Evolutionary conservation across 768 basidiomycete genomes (phyloP).

Genomic region (Rubroboletus pulcherrimus): DNA sequence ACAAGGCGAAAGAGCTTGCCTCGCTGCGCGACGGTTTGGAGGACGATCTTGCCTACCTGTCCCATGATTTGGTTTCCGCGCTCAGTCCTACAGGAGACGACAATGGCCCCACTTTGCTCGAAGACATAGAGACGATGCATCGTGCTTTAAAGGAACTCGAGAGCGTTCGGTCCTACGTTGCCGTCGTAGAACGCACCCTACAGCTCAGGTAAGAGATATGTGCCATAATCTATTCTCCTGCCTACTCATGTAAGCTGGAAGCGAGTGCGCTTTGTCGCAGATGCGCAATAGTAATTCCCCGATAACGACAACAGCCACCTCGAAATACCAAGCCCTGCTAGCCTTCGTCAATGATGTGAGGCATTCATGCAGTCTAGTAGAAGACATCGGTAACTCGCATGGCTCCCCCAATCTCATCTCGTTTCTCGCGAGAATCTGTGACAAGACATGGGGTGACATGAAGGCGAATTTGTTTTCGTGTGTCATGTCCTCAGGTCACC

Average conservation of each 20-base stretch:
- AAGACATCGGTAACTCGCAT: conserved; percentile 42
- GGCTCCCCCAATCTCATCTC: conserved; percentile 55
- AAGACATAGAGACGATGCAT: conserved; percentile 80
- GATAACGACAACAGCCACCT: conserved; percentile 45
- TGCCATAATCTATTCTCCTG: neutral
- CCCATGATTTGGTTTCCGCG: conserved; percentile 59
- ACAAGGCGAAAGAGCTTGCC: conserved; percentile 68
- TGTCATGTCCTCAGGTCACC: conserved; percentile 23
- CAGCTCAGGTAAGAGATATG: conserved; percentile 56
- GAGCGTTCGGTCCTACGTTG: conserved; percentile 71
- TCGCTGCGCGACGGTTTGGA: conserved; percentile 72
- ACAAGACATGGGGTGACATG: conserved; percentile 75
- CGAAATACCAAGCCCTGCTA: conserved; percentile 59
- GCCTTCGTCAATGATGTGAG: conserved; percentile 53
- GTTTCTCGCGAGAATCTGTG: conserved; percentile 60
- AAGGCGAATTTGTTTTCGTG: conserved; percentile 63
- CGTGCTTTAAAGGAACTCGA: conserved; percentile 73
- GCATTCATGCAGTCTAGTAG: conserved; percentile 41
- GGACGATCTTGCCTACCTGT: conserved; percentile 72
- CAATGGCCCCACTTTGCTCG: conserved; percentile 61
- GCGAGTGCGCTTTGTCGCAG: conserved; percentile 57
- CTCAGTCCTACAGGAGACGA: conserved; percentile 41
- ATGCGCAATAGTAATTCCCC: conserved; percentile 38
- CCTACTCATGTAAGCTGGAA: conserved; percentile 28
- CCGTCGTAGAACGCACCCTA: conserved; percentile 67